Evolutionary conservation across 148 eudicot genomes (phyloP), one percentile per base, ranked within the genome.

Genomic region (Spergularia marina): DNA sequence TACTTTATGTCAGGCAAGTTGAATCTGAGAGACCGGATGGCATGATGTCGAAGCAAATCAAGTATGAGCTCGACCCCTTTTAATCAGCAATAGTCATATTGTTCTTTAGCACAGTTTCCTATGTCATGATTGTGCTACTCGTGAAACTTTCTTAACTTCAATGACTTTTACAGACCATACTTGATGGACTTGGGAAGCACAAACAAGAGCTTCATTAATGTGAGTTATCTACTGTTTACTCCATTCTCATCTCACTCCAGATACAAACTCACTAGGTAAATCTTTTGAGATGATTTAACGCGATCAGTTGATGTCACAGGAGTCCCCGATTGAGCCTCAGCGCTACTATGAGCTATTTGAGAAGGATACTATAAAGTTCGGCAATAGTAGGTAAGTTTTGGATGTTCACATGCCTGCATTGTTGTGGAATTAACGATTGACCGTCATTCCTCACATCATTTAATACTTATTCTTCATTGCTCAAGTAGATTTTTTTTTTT

Each of bases 111-210:
- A 12, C 16, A 47, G 71, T 47, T 67, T 49, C 20, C 34, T 25
- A 39, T 61, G 65, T 5, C 30, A 34, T 25, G 4, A 12, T 23
- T 25, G 36, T 61, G 10, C 34, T 10, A 36, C 79, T 72, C 66
- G 20, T 34, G 10, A 51, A 49, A 17, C 14, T 23, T 6, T 68
- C 59, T 51, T 71, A 56, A 81, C 54, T 65, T 13, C 77, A 64
- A 51, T 54, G 44, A 64, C 68, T 74, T 36, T 11, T 74, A 90
- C 72, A 94, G 98, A 86, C 98, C 98, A 53, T 94, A 94, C 80
- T 61, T 94, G 79, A 94, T 94, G 98, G 98, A 94, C 79, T 91
- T 94, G 54, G 98, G 98, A 76, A 94, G 98, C 92, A 94, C 98
- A 77, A 94, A 94, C 77, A 91, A 93, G 74, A 94, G 97, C 60